A percentile compares a stretch with the other conserved stretches of the same genome.
These are phyloP conservation scores for Lasiodiplodia hormozganensis DNA, from an alignment of 2,329 filamentous ascomycete genomes.

Conservation along the genomic window DNA sequence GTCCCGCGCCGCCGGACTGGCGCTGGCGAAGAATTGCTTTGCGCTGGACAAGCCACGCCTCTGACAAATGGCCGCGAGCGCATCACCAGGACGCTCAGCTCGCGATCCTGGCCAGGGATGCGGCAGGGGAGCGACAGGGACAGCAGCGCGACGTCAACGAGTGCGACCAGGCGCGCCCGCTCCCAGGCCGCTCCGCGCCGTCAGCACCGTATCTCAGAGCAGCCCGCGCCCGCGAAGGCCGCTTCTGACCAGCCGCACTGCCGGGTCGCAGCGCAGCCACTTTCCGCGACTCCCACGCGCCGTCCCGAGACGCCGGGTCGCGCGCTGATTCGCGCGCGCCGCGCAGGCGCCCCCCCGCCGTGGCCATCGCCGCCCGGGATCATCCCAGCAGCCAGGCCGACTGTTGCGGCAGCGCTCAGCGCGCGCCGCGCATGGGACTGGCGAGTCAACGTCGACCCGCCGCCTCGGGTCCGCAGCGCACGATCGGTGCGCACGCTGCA, in stretches of 20 bases:
- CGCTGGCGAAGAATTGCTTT: background rate
- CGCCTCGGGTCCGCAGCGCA: conserved; percentile 7
- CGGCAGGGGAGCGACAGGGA: conserved; percentile 1
- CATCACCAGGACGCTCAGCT: conserved; percentile 19
- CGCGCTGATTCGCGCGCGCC: conserved; percentile 14
- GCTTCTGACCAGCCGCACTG: conserved; percentile 10
- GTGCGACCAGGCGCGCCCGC: conserved; percentile 5
- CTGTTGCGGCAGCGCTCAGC: conserved; percentile 1
- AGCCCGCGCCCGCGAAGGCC: background rate
- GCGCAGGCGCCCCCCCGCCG: background rate
- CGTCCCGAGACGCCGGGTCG: conserved; percentile 9
- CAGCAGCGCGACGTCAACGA: conserved; percentile 17
- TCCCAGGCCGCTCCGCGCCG: conserved; percentile 1
- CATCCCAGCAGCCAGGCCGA: background rate
- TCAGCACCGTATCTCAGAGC: conserved; percentile 15
- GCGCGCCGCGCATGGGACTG: background rate
- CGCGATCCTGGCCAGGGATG: conserved; percentile 13
- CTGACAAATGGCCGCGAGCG: background rate
- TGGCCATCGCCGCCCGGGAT: background rate
- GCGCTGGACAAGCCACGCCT: background rate
- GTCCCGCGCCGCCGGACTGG: background rate
- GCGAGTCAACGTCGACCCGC: conserved; percentile 16
- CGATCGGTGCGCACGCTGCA: conserved; percentile 16
- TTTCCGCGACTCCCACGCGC: conserved; percentile 5
- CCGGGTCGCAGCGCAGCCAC: conserved; percentile 7